These are phyloP conservation scores for Pseudopediastrum boryanum DNA, from an alignment of 139 green algal species.

Conservation along the genomic window DNA sequence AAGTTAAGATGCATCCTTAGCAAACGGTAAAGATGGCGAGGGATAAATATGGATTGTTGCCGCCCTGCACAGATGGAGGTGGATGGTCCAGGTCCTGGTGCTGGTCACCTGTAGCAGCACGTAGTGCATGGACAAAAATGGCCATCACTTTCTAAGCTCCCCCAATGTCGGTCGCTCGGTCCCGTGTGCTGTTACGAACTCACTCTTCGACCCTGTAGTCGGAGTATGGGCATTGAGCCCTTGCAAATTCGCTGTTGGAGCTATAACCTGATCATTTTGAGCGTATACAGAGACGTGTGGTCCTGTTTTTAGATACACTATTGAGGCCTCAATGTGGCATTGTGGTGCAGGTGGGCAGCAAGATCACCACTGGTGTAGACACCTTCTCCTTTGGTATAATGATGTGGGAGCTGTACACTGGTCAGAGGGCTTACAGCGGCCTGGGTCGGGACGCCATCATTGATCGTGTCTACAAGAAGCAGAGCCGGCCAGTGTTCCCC, in stretches of 20 bases:
- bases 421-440: constrained; percentile 60
- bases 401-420: constrained; percentile 73
- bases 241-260: neutral
- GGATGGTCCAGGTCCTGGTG: no score
- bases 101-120: no score
- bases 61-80: no score
- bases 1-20: no score
- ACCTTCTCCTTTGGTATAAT: constrained; percentile 63
- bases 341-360: constrained; percentile 49
- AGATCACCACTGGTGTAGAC: constrained; percentile 66
- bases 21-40: no score
- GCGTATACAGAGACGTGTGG: neutral
- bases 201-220: no score
- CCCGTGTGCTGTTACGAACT: no score
- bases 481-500: constrained; percentile 57
- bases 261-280: neutral
- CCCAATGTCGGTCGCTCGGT: no score
- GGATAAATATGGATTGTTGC: no score
- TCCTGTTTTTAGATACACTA: neutral
- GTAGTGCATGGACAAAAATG: no score
- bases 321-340: neutral
- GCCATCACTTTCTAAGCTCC: no score
- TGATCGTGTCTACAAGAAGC: constrained; percentile 66
- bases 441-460: constrained; percentile 63
- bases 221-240: neutral